Evolutionary conservation across 768 basidiomycete species (phyloP).

Genomic region (Hemileccinum rubropunctum): DNA sequence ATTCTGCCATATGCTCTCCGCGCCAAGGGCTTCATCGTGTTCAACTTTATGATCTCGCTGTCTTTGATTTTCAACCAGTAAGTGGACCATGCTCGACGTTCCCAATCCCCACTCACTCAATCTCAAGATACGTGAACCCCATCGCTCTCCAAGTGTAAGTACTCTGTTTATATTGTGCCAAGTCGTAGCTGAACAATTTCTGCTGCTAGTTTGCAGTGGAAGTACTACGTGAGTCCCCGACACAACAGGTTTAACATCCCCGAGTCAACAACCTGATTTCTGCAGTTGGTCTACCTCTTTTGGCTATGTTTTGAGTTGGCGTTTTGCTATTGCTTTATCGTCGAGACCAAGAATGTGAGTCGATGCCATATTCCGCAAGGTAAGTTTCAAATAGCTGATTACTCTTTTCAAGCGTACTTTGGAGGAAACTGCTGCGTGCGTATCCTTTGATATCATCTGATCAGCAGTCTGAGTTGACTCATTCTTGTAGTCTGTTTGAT

Average conservation of each 20-base stretch:
- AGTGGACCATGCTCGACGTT: constrained; percentile 23
- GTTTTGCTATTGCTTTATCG: constrained; percentile 36
- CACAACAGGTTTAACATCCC: background rate
- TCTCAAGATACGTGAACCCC: constrained; percentile 34
- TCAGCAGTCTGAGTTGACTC: background rate
- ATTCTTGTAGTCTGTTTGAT: constrained; percentile 13
- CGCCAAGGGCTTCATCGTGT: constrained; percentile 39
- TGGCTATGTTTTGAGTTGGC: constrained; percentile 41
- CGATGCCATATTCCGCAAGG: background rate
- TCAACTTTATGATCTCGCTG: constrained; percentile 38
- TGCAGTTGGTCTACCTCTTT: constrained; percentile 32
- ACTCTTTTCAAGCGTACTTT: constrained; percentile 10
- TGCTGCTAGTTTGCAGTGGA: constrained; percentile 37
- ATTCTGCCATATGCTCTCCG: constrained; percentile 41
- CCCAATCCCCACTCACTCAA: constrained; percentile 14
- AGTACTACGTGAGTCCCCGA: constrained; percentile 39
- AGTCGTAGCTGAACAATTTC: background rate
- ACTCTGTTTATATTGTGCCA: background rate
- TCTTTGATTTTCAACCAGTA: constrained; percentile 45
- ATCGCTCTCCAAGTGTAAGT: constrained; percentile 30
- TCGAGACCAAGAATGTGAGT: constrained; percentile 39
- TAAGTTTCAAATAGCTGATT: background rate
- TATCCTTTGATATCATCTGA: background rate
- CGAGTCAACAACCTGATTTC: background rate
- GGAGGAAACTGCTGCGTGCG: constrained; percentile 21